phyloP scores from a whole-genome alignment of 2,329 filamentous ascomycete species.

The Alternaria brassicae region DNA sequence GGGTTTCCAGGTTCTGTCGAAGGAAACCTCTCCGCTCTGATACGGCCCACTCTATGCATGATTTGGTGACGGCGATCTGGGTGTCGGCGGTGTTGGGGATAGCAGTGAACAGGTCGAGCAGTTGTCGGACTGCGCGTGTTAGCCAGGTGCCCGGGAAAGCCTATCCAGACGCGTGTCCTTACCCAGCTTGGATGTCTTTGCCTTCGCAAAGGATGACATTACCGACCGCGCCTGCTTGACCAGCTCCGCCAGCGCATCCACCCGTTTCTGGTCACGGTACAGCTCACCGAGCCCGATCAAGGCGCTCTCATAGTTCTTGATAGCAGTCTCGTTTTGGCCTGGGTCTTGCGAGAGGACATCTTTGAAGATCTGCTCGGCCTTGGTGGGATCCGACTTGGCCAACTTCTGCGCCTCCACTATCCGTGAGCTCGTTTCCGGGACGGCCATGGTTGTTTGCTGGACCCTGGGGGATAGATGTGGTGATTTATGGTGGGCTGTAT shows the following conservation, averaged over 20 bases:
- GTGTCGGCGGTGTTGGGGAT: conserved; percentile 95
- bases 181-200: conserved; percentile 98
- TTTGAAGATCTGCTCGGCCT: conserved; percentile 88
- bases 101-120: conserved; percentile 91
- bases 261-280: conserved; percentile 86
- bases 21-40: conserved; percentile 94
- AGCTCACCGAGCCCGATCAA: conserved; percentile 89
- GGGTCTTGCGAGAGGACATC: conserved; percentile 87
- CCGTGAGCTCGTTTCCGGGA: conserved; percentile 63
- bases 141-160: neutral
- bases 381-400: conserved; percentile 77
- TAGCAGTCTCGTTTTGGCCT: conserved; percentile 81
- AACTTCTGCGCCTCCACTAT: conserved; percentile 90
- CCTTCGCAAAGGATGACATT: conserved; percentile 95
- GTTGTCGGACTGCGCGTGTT: conserved; percentile 76
- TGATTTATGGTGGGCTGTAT: neutral
- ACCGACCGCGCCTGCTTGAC: conserved; percentile 89
- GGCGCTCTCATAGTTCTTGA: conserved; percentile 90
- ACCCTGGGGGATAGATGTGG: neutral
- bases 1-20: conserved; percentile 96
- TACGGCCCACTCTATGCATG: conserved; percentile 99
- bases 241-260: conserved; percentile 83
- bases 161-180: conserved; percentile 47
- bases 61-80: conserved; percentile 94
- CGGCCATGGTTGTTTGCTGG: conserved; percentile 39